Evolutionary conservation across 495 filamentous ascomycete genomes (phyloP).

Genomic region (Aspergillus indologenus): DNA sequence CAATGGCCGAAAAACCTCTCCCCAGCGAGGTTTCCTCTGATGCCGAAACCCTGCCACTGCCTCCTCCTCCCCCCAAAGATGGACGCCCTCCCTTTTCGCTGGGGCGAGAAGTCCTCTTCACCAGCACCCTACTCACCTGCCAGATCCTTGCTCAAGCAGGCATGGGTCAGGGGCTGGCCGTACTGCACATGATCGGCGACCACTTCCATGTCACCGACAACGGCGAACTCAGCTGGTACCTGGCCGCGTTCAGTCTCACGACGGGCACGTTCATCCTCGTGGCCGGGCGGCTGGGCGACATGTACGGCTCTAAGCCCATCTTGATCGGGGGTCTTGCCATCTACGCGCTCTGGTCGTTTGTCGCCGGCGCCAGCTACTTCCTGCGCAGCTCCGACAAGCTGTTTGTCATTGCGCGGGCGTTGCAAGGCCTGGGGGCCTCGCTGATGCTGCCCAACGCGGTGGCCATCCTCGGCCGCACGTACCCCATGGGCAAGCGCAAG

Average conservation of each 20-base stretch:
- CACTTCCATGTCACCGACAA: neutral
- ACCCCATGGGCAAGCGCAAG: slow-evolving; percentile 15
- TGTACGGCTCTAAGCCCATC: slow-evolving; percentile 9
- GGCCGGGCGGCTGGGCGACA: slow-evolving; percentile 9
- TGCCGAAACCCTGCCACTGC: too few species aligned
- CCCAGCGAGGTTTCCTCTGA: too few species aligned
- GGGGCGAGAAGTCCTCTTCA: too few species aligned
- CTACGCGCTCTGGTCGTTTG: slow-evolving; percentile 10
- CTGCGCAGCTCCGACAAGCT: too few species aligned
- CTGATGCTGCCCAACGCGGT: slow-evolving; percentile 10
- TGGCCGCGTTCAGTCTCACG: slow-evolving; percentile 15
- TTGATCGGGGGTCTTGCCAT: slow-evolving; percentile 11
- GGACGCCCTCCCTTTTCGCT: too few species aligned
- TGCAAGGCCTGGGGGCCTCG: slow-evolving; percentile 13
- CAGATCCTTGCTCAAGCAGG: too few species aligned
- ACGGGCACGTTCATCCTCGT: slow-evolving; percentile 15
- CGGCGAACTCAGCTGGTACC: slow-evolving; percentile 9
- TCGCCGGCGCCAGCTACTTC: slow-evolving; percentile 4
- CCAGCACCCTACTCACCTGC: too few species aligned
- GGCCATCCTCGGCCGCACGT: slow-evolving; percentile 12
- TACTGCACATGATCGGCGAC: neutral
- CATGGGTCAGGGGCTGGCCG: too few species aligned
- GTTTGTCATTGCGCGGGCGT: slow-evolving; percentile 4
- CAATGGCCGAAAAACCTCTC: too few species aligned
- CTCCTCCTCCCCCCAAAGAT: too few species aligned